Evolutionary conservation across 2,329 filamentous ascomycete genomes (phyloP).

Genomic region (Sordariomycetes sp.): DNA sequence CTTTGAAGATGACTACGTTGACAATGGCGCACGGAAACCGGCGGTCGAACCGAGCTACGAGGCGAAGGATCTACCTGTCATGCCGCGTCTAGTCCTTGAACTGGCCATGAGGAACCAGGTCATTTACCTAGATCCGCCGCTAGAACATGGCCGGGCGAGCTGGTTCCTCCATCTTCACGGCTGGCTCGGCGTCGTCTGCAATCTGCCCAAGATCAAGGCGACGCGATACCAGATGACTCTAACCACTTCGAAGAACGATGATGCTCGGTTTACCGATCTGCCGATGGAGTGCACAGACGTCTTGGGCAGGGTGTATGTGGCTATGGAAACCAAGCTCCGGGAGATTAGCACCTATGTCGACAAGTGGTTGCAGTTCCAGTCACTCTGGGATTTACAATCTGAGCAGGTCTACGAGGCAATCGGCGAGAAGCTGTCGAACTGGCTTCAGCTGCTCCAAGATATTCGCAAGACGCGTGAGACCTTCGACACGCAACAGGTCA

Average conservation of each 20-base stretch:
- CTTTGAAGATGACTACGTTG: constrained; percentile 56
- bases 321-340: constrained; percentile 71
- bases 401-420: constrained; percentile 90
- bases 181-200: constrained; percentile 89
- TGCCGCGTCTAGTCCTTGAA: constrained; percentile 73
- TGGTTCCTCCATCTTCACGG: constrained; percentile 90
- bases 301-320: constrained; percentile 69
- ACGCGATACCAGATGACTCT: constrained; percentile 88
- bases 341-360: constrained; percentile 82
- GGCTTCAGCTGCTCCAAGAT: constrained; percentile 93
- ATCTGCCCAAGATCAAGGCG: constrained; percentile 87
- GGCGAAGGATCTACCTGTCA: constrained; percentile 45
- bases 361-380: constrained; percentile 98
- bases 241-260: constrained; percentile 52
- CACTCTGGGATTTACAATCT: constrained; percentile 92
- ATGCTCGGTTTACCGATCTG: constrained; percentile 71
- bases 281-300: constrained; percentile 73
- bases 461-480: constrained; percentile 92
- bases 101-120: constrained; percentile 97
- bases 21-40: constrained; percentile 43
- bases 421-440: constrained; percentile 81
- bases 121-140: constrained; percentile 88
- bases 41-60: constrained; percentile 30
- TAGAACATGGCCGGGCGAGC: constrained; percentile 82
- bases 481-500: constrained; percentile 94